phyloP scores from a whole-genome alignment of 495 filamentous ascomycete species.

The Aspergillus panamensis region DNA sequence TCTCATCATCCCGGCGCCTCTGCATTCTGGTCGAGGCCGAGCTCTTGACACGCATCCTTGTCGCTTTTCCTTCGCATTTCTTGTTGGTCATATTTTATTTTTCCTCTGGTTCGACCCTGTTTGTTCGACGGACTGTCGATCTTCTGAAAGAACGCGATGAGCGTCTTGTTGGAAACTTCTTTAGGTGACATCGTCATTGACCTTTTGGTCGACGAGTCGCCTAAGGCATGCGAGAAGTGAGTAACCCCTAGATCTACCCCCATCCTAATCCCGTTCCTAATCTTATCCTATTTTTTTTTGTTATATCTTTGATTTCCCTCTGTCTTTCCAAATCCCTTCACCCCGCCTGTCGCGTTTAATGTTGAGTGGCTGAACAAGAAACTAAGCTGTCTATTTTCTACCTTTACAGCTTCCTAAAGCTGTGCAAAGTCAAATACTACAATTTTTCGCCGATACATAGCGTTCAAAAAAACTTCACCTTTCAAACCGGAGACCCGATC shows the following conservation, averaged over 20 bases:
- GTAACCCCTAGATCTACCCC: conserved; percentile 26
- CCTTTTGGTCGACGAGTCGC: conserved; percentile 79
- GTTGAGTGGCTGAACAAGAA: conserved; percentile 40
- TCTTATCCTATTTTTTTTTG: conserved; percentile 9
- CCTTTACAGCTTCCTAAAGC: conserved; percentile 80
- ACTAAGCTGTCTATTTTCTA: conserved; percentile 48
- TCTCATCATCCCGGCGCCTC: background rate
- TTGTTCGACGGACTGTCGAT: conserved; percentile 28
- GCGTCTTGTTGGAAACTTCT: conserved; percentile 86
- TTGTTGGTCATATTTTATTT: conserved; percentile 7
- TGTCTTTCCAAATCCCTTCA: background rate
- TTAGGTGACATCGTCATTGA: conserved; percentile 92
- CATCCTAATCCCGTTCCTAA: background rate
- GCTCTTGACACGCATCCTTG: background rate
- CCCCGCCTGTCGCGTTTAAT: conserved; percentile 10
- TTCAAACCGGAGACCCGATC: conserved; percentile 91
- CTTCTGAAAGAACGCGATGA: conserved; percentile 47
- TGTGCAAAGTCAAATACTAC: conserved; percentile 97
- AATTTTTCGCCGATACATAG: conserved; percentile 89
- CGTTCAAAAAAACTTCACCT: conserved; percentile 87
- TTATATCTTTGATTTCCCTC: conserved; percentile 1
- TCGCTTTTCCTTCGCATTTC: background rate
- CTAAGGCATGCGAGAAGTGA: conserved; percentile 89
- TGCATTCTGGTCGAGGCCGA: conserved; percentile 6
- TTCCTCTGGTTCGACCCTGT: conserved; percentile 11